Base-by-base conservation (phyloP, 176 grass and related monocot species). In the Hordeum marinum region DNA sequence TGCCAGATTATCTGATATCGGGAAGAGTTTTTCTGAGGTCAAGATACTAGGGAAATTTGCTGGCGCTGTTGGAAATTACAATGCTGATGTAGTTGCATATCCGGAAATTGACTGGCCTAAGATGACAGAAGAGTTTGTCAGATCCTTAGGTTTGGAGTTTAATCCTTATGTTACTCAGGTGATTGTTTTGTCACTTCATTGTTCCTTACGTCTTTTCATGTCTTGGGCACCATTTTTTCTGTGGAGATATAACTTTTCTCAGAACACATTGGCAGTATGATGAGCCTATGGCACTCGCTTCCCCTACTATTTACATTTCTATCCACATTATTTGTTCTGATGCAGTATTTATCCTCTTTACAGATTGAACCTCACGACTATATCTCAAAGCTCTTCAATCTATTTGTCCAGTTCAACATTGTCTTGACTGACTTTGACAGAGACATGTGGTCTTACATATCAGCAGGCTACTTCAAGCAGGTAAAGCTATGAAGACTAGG, bases 311-410 rank as follows among this genome's bases (percentile, higher is more conserved):
- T 62, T 50, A 7, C 82, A 72, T 52, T 52, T 72, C 11, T 26
- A 58, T 84, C 75, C 34, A 15, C 1, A 27, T 31, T 71, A 23
- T 64, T 90, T 77, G 71, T 41, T 59, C 78, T 89, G 62, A 89
- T 81, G 39, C n/a, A 40, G 40, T 85, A 68, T 72, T 68, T 43
- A 11, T 82, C 29, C 37, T 79, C 63, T 85, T 24, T 89, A 78
- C 91, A 94, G 96, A 98, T 98, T 27, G 96, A 98, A 77, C 96
- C 93, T 36, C 96, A 98, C 85, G 93, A 98, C 68, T 96, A 98
- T 60, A 98, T 98, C 80, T 90, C 96, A 26, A 92, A 98, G 70
- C 91, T 96, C 52, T 98, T 96, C 86, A 93, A 94, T 95, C 63
- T 84, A 29, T 83, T 98, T 55, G 72, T 77, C 63, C 93, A 98